phyloP scores from a whole-genome alignment of 2,329 filamentous ascomycete genomes.

The Hypoxylon sp. region DNA sequence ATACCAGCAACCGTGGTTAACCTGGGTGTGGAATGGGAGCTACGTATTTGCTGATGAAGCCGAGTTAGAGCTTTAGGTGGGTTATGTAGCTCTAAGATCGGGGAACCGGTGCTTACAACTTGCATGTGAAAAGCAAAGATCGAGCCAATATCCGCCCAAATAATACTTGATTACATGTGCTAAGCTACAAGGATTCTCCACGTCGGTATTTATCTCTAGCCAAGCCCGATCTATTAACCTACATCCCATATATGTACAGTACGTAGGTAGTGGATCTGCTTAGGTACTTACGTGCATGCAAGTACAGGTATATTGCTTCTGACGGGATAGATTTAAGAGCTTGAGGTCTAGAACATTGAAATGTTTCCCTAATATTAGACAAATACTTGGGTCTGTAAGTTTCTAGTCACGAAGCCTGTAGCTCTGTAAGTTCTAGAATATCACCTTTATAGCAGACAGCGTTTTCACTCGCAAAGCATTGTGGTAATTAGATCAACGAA shows the following conservation, averaged over 20 bases:
- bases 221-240: conserved; percentile 12
- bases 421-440: neutral
- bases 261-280: no score
- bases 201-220: conserved; percentile 7
- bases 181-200: conserved; percentile 28
- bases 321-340: no score
- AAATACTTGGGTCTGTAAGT: no score
- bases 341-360: no score
- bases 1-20: neutral
- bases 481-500: neutral
- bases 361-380: no score
- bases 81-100: conserved; percentile 14
- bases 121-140: conserved; percentile 37
- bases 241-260: neutral
- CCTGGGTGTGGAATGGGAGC: conserved; percentile 8
- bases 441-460: neutral
- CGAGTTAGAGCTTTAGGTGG: conserved; percentile 18
- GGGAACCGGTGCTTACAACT: conserved; percentile 16
- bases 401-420: neutral
- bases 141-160: neutral
- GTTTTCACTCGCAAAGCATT: neutral
- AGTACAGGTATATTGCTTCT: no score
- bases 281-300: neutral
- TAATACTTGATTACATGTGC: conserved; percentile 10
- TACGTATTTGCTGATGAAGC: conserved; percentile 13